Evolutionary conservation across 306 rosid genomes (phyloP), one percentile per base, ranked within the genome.

Genomic region (barrel medic (Medicago truncatula)): DNA sequence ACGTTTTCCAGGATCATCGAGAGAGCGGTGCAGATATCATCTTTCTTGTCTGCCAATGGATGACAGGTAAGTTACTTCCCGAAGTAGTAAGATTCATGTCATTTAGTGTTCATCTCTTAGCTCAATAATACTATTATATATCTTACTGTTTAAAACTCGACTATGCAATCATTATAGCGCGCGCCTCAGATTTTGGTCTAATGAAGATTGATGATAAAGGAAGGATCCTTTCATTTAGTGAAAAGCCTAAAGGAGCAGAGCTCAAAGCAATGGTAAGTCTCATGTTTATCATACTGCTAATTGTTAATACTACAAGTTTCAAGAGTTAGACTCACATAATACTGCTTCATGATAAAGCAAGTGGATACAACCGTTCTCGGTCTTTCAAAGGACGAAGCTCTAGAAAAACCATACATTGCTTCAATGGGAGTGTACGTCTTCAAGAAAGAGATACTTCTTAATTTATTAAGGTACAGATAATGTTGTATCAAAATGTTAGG

Each of bases 371-470:
- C 93, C 3, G 94, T 92, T 73, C 85, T 95, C 75, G 98, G 97
- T 61, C 97, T 95, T 70, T 78, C 97, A 0, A 79, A 67, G 83
- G 96, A 95, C 38, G 97, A 92, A 70, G 96, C 97, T 74, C 65
- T 74, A 59, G 84, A 89, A 89, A 92, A 95, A 70, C 97, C 97
- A 44, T 95, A 92, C 81, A 95, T 92, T 88, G 98, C 97, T 76
- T 95, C 98, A 78, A 95, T 95, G 98, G 97, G 98, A 82, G 97
- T 95, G 76, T 92, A 95, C 69, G 90, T 92, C 77, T 95, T 95
- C 90, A 92, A 89, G 92, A 95, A 95, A 88, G 97, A 95, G 84
- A 95, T 89, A 76, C 98, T 95, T 83, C 85, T 92, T 71, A 95
- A 95, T 80, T 84, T 95, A 75, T 83, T 92, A 70, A 92, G 98